Percentiles rank a stretch among this genome's conserved stretches.
Evolutionary conservation across 2,329 filamentous ascomycete genomes (phyloP).

Genomic region (Paraphoma sp.): DNA sequence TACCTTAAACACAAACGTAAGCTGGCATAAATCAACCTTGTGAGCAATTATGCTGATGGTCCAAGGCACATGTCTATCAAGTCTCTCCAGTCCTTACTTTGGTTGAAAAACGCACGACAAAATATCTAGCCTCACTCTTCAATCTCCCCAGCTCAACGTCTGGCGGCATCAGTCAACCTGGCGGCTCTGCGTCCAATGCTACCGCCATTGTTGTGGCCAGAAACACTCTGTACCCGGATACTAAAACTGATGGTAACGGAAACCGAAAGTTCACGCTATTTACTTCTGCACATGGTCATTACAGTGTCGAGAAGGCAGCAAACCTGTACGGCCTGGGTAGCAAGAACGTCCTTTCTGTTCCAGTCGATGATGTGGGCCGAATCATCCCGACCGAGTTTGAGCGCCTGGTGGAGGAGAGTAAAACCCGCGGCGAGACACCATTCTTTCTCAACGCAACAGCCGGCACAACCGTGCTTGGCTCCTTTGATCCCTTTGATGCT

Average conservation of each 20-base stretch:
- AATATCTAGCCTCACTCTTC: slow-evolving; percentile 75
- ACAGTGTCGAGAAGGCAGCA: slow-evolving; percentile 94
- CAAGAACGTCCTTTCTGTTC: slow-evolving; percentile 73
- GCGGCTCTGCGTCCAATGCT: slow-evolving; percentile 83
- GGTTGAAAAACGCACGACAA: slow-evolving; percentile 83
- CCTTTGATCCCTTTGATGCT: slow-evolving; percentile 79
- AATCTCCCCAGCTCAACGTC: slow-evolving; percentile 55
- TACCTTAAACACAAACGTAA: slow-evolving; percentile 86
- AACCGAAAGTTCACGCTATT: slow-evolving; percentile 76
- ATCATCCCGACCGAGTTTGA: slow-evolving; percentile 75
- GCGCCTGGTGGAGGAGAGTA: slow-evolving; percentile 66
- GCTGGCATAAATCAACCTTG: background rate
- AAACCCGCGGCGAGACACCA: slow-evolving; percentile 74
- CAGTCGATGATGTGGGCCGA: slow-evolving; percentile 73
- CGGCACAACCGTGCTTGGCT: slow-evolving; percentile 90
- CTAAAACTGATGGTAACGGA: slow-evolving; percentile 75
- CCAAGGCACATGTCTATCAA: slow-evolving; percentile 83
- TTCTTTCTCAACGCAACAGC: slow-evolving; percentile 97
- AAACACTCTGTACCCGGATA: slow-evolving; percentile 81
- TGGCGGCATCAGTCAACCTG: slow-evolving; percentile 78
- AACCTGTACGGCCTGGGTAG: slow-evolving; percentile 86
- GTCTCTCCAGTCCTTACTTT: slow-evolving; percentile 88
- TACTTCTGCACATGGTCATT: slow-evolving; percentile 89
- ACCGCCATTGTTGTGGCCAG: slow-evolving; percentile 86
- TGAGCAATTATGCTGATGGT: background rate